Conservation (phyloP, 768 basidiomycete genomes). For the Agrocybe chaxingu region DNA sequence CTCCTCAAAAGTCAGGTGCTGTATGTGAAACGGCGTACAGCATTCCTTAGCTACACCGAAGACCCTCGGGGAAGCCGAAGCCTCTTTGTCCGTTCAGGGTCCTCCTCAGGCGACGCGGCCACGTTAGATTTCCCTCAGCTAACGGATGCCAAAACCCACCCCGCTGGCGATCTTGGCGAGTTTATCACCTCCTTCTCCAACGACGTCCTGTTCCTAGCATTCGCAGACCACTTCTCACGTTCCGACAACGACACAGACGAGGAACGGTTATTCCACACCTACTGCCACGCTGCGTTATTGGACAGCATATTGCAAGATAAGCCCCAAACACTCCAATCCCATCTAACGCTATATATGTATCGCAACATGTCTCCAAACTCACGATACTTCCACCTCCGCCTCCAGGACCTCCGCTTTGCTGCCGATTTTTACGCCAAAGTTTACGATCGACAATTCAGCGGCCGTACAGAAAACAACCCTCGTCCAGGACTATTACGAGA, state of each 20-base stretch:
- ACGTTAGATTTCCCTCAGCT: slow-evolving; percentile 82
- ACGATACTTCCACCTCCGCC: slow-evolving; percentile 60
- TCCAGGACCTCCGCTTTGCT: slow-evolving; percentile 74
- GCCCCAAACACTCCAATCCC: slow-evolving; percentile 69
- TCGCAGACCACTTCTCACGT: slow-evolving; percentile 76
- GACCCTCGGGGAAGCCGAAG: slow-evolving; percentile 93
- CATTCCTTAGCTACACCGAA: slow-evolving; percentile 89
- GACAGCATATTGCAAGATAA: slow-evolving; percentile 94
- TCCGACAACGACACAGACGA: slow-evolving; percentile 49
- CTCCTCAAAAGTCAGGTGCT: slow-evolving; percentile 79
- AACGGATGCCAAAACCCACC: slow-evolving; percentile 61
- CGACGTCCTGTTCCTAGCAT: slow-evolving; percentile 73
- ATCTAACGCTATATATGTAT: slow-evolving; percentile 68
- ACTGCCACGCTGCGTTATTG: slow-evolving; percentile 72
- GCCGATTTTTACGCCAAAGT: slow-evolving; percentile 76
- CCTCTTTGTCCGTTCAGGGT: slow-evolving; percentile 84
- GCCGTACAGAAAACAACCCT: slow-evolving; percentile 59
- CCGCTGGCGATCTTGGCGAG: slow-evolving; percentile 72
- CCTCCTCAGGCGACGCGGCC: slow-evolving; percentile 80
- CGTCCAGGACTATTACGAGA: slow-evolving; percentile 71
- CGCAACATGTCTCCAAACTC: slow-evolving; percentile 57
- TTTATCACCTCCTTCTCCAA: slow-evolving; percentile 89
- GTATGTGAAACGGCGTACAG: slow-evolving; percentile 88
- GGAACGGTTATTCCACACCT: slow-evolving; percentile 64
- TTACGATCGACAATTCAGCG: slow-evolving; percentile 73